Percentiles rank a stretch among this genome's conserved stretches.
These are phyloP conservation scores for Udeniomyces megalosporus DNA, from an alignment of 768 basidiomycete genomes.

Conservation along the genomic window DNA sequence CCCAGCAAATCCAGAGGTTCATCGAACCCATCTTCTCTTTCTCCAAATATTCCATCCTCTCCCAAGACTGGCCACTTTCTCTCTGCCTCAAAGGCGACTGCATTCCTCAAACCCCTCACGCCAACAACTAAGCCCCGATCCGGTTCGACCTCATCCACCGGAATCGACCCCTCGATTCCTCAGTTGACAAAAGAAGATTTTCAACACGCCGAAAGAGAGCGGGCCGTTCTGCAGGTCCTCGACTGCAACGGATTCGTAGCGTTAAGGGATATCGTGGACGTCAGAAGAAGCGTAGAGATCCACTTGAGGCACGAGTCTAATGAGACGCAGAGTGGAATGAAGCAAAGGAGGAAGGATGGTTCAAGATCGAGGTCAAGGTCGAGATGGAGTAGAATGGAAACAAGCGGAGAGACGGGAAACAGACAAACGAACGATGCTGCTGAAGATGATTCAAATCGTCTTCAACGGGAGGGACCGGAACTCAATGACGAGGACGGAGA, in stretches of 20 bases:
- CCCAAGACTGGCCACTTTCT: too few species aligned
- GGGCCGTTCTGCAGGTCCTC: slow-evolving; percentile 27
- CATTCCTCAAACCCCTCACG: too few species aligned
- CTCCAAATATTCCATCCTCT: too few species aligned
- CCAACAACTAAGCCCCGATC: too few species aligned
- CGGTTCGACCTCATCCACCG: neutral
- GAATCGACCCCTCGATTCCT: slow-evolving; percentile 2
- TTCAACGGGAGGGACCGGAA: too few species aligned
- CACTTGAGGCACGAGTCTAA: too few species aligned
- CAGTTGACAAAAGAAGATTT: slow-evolving; percentile 17
- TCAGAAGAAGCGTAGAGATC: slow-evolving; percentile 39
- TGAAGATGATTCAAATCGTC: slow-evolving; percentile 32
- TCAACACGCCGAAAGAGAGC: slow-evolving; percentile 21
- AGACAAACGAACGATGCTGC: slow-evolving; percentile 22
- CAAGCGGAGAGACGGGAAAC: slow-evolving; percentile 18
- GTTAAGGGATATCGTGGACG: slow-evolving; percentile 47
- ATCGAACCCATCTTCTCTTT: too few species aligned
- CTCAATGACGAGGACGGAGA: slow-evolving; percentile 14
- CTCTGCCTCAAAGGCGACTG: too few species aligned
- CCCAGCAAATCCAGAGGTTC: too few species aligned
- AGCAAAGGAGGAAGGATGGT: too few species aligned
- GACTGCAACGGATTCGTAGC: slow-evolving; percentile 44
- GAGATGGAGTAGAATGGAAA: neutral
- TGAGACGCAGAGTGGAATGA: too few species aligned
- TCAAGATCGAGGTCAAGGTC: too few species aligned